phyloP scores from a whole-genome alignment of 2,329 filamentous ascomycete genomes.

The Fulvia fulva region DNA sequence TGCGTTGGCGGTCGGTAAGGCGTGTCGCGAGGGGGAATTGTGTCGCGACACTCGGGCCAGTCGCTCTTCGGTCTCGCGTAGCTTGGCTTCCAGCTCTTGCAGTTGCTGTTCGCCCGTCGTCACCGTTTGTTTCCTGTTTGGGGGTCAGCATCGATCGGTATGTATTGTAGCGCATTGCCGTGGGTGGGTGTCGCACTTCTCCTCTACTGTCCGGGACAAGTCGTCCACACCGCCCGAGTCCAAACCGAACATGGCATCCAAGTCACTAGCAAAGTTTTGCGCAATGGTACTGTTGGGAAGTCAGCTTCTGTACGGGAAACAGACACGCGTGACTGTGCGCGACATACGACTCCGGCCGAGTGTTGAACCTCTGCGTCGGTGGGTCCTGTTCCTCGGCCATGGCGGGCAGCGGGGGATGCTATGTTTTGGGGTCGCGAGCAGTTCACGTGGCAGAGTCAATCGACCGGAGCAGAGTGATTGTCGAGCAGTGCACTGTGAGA shows the following conservation, averaged over 20 bases:
- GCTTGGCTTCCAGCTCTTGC: constrained; percentile 75
- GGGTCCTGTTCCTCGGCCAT: constrained; percentile 9
- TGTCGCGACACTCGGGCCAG: constrained; percentile 45
- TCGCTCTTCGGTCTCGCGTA: constrained; percentile 80
- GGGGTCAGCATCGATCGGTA: constrained; percentile 1
- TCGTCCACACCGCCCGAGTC: constrained; percentile 70
- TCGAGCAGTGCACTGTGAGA: too few relatives aligned
- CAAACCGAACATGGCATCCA: constrained; percentile 86
- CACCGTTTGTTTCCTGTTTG: constrained; percentile 71
- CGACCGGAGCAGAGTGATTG: background rate
- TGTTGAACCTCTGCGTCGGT: constrained; percentile 4
- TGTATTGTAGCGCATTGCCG: background rate
- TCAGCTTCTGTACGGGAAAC: background rate
- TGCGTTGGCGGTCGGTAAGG: constrained; percentile 18
- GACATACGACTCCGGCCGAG: constrained; percentile 28
- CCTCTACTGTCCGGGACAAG: constrained; percentile 69
- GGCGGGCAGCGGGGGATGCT: background rate
- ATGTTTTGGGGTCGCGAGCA: background rate
- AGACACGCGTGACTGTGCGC: background rate
- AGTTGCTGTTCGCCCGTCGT: constrained; percentile 72
- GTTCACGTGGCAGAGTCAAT: background rate
- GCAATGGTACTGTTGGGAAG: constrained; percentile 70
- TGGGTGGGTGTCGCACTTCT: constrained; percentile 62
- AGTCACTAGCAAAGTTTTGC: constrained; percentile 76
- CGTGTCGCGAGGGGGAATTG: constrained; percentile 25